Conservation (phyloP, 495 filamentous ascomycete species). For the Neurospora sp. region DNA sequence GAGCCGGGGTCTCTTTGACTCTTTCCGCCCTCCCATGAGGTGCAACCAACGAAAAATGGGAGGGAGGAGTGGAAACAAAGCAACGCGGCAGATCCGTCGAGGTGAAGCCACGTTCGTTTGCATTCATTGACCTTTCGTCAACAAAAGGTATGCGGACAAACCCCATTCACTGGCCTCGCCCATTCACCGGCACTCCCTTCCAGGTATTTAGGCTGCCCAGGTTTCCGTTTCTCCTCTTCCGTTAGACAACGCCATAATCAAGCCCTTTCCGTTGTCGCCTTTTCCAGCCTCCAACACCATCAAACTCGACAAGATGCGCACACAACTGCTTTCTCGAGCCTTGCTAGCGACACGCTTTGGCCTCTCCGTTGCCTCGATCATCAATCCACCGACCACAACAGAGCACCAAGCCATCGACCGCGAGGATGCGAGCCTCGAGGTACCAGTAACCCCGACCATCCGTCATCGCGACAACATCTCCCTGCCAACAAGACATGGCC, state of each 20-base stretch:
- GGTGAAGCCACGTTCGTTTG: not conserved
- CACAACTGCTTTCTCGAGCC: not conserved
- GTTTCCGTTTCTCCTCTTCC: too few relatives aligned
- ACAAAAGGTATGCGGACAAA: too few relatives aligned
- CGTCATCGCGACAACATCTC: not conserved
- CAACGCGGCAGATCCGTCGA: not conserved
- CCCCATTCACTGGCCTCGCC: too few relatives aligned
- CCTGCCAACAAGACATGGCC: not conserved
- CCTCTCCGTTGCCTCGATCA: not conserved
- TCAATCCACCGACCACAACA: not conserved
- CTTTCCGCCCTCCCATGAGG: not conserved
- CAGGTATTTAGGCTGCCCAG: not conserved
- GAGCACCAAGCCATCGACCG: not conserved
- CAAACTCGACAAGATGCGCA: not conserved
- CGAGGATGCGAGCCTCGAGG: not conserved
- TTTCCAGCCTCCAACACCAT: not conserved
- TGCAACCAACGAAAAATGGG: not conserved
- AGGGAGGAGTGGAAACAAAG: not conserved
- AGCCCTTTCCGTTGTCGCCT: not conserved
- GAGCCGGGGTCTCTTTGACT: not conserved
- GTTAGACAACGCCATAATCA: too few relatives aligned
- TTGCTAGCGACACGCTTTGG: not conserved
- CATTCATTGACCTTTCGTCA: too few relatives aligned
- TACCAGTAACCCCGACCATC: not conserved
- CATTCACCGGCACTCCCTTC: not conserved